phyloP scores from a whole-genome alignment of 78 protist species.

The Cavenderia fasciculata region DNA sequence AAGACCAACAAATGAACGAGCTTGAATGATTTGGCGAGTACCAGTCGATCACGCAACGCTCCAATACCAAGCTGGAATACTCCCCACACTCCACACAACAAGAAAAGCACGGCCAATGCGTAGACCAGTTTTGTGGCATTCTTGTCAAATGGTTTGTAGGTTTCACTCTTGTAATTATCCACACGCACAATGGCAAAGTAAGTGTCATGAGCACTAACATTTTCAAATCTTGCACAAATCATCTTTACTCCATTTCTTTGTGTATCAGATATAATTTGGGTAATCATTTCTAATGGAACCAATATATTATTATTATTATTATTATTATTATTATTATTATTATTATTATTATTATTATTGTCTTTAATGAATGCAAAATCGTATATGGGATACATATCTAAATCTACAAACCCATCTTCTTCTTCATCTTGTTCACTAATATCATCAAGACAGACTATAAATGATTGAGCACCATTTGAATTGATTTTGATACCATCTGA shows the following conservation, averaged over 20 bases:
- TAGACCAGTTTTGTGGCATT: slow-evolving; percentile 19
- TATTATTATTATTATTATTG: neutral
- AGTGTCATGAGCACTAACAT: neutral
- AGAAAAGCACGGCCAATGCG: slow-evolving; percentile 20
- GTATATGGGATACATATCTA: neutral
- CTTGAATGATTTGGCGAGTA: neutral
- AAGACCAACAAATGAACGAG: slow-evolving; percentile 27
- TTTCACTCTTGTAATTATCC: neutral
- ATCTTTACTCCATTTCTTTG: neutral
- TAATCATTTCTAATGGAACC: neutral
- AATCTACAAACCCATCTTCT: too few species aligned
- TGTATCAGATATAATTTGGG: neutral
- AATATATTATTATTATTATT: neutral
- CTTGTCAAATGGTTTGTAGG: neutral
- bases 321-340: too few species aligned
- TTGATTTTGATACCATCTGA: slow-evolving; percentile 26
- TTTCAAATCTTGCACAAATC: neutral
- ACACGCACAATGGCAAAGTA: slow-evolving; percentile 13
- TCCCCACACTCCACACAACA: slow-evolving; percentile 19
- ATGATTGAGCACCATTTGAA: neutral
- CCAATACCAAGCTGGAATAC: slow-evolving; percentile 1
- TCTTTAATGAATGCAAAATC: neutral
- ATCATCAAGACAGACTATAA: neutral
- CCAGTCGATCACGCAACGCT: too few species aligned
- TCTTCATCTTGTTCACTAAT: too few species aligned